phyloP scores from a whole-genome alignment of 1,284 basidiomycete species.

The Ganoderma leucocontextum region DNA sequence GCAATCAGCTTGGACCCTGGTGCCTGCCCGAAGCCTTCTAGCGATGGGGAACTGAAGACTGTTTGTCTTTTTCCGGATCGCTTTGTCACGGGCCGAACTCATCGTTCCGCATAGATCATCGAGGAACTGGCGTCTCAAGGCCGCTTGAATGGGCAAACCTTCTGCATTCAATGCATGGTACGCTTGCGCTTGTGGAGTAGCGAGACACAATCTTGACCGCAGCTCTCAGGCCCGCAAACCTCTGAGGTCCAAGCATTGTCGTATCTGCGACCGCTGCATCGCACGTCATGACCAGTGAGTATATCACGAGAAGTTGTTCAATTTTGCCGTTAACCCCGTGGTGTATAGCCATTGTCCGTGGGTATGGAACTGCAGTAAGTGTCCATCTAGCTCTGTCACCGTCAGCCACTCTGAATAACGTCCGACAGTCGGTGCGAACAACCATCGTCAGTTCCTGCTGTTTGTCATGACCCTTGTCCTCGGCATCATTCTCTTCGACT shows the following conservation, averaged over 20 bases:
- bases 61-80: slow-evolving; percentile 50
- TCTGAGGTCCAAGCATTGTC: slow-evolving; percentile 94
- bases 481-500: slow-evolving; percentile 85
- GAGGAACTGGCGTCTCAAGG: slow-evolving; percentile 91
- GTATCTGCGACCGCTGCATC: slow-evolving; percentile 90
- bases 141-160: slow-evolving; percentile 92
- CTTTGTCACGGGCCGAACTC: background rate
- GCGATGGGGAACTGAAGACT: slow-evolving; percentile 84
- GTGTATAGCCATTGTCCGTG: slow-evolving; percentile 90
- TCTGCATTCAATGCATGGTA: slow-evolving; percentile 95
- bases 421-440: slow-evolving; percentile 85
- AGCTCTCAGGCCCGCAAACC: slow-evolving; percentile 80
- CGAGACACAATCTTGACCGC: background rate
- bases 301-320: background rate
- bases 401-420: slow-evolving; percentile 14
- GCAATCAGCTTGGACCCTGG: slow-evolving; percentile 91
- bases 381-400: slow-evolving; percentile 14
- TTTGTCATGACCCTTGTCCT: slow-evolving; percentile 88
- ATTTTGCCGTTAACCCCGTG: slow-evolving; percentile 5
- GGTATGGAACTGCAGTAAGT: slow-evolving; percentile 98
- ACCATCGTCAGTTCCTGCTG: slow-evolving; percentile 94
- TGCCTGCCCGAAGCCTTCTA: slow-evolving; percentile 82
- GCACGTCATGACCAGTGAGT: slow-evolving; percentile 92
- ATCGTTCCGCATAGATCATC: slow-evolving; percentile 65
- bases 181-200: background rate